A percentile compares a stretch with the other conserved stretches of the same genome.
Conservation (phyloP, 441 rosid genomes). For the Mallotus japonicus region DNA sequence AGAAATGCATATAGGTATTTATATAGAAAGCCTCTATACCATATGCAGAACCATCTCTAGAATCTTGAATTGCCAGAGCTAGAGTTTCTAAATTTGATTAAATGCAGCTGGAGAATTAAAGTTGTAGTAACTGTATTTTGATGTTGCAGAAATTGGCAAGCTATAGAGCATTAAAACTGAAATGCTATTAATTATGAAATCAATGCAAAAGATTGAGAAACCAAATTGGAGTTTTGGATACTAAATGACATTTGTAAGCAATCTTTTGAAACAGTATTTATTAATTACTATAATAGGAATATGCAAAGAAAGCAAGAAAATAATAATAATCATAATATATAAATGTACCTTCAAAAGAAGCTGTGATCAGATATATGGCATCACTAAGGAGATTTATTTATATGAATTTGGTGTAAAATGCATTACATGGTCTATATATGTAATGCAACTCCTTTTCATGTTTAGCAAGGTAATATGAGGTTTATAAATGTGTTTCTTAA, state of each 20-base stretch:
- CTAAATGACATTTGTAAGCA: neutral
- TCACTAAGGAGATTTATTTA: neutral
- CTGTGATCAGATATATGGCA: constrained; percentile 5
- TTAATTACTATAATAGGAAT: neutral
- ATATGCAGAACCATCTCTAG: neutral
- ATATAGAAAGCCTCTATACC: neutral
- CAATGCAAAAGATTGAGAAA: neutral
- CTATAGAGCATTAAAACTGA: neutral
- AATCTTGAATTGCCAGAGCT: neutral
- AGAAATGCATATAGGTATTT: neutral
- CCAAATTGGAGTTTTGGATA: neutral
- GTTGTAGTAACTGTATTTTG: too few species aligned
- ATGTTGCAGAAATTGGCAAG: too few species aligned
- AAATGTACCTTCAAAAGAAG: constrained; percentile 20
- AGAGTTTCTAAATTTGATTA: neutral
- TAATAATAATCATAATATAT: neutral
- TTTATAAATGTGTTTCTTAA: neutral
- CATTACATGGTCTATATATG: neutral
- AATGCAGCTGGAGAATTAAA: constrained; percentile 4
- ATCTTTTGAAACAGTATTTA: neutral
- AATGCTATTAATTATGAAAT: neutral
- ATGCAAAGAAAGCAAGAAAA: neutral
- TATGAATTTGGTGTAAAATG: neutral
- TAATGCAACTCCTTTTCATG: neutral
- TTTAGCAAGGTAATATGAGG: neutral